Conservation (phyloP, 2,329 filamentous ascomycete species). For the Sclerotinia minor region DNA sequence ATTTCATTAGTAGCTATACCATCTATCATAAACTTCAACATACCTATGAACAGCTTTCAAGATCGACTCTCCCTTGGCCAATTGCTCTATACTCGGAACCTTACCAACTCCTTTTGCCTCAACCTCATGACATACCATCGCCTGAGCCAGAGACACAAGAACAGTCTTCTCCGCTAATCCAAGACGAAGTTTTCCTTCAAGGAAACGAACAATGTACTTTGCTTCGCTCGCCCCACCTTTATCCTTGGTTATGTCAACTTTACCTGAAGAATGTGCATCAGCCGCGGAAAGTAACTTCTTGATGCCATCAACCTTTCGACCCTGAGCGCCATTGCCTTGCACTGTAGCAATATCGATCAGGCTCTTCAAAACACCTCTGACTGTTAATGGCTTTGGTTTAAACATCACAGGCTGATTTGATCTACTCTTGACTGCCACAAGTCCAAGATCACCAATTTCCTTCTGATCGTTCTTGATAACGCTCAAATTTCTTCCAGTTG, state of each 20-base stretch:
- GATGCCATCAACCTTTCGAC: conserved; percentile 88
- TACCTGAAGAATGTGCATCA: conserved; percentile 70
- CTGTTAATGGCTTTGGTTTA: conserved; percentile 87
- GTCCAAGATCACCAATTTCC: conserved; percentile 90
- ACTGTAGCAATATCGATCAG: conserved; percentile 86
- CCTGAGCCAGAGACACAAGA: conserved; percentile 85
- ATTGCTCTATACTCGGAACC: conserved; percentile 69
- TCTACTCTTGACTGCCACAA: conserved; percentile 93
- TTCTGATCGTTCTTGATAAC: conserved; percentile 96
- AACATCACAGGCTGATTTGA: conserved; percentile 98
- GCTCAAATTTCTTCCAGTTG: conserved; percentile 80
- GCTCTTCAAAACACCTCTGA: conserved; percentile 82
- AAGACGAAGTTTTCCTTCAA: conserved; percentile 90
- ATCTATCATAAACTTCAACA: conserved; percentile 33
- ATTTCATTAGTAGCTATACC: conserved; percentile 41
- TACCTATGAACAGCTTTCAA: conserved; percentile 90
- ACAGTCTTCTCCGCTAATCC: conserved; percentile 92
- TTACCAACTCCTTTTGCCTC: conserved; percentile 63
- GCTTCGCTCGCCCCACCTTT: conserved; percentile 94
- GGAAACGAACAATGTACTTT: conserved; percentile 87
- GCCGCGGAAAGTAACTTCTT: conserved; percentile 95
- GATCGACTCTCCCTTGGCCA: conserved; percentile 80
- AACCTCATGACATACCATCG: conserved; percentile 80
- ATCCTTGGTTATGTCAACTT: conserved; percentile 86
- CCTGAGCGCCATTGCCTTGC: conserved; percentile 82